Conservation (phyloP, 2,329 filamentous ascomycete genomes). For the Lachnellula subtilissima region DNA sequence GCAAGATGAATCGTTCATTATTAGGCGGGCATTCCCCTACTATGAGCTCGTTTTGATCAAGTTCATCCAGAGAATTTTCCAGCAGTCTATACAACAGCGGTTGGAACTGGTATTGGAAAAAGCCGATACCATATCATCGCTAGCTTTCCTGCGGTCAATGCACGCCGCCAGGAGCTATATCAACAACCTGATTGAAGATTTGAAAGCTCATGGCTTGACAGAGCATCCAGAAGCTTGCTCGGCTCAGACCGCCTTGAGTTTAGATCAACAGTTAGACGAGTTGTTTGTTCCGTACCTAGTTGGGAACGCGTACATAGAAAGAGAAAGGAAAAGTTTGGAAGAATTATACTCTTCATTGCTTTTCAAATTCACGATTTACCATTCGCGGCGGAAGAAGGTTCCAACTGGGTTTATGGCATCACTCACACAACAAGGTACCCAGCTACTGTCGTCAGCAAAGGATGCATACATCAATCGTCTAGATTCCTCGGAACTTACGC, state of each 20-base stretch:
- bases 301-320: conserved; percentile 65
- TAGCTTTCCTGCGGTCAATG: conserved; percentile 85
- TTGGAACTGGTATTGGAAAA: conserved; percentile 95
- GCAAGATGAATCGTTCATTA: conserved; percentile 95
- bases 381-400: conserved; percentile 80
- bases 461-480: conserved; percentile 88
- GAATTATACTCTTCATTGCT: conserved; percentile 85
- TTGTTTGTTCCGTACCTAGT: conserved; percentile 68
- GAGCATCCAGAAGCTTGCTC: conserved; percentile 92
- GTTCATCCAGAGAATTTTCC: conserved; percentile 93
- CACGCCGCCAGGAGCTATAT: conserved; percentile 92
- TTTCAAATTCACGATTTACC: conserved; percentile 96
- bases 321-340: conserved; percentile 65
- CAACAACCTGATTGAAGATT: conserved; percentile 78
- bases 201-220: conserved; percentile 90
- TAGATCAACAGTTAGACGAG: conserved; percentile 72
- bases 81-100: conserved; percentile 95
- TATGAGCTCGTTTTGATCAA: conserved; percentile 90
- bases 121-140: conserved; percentile 81
- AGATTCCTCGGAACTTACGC: conserved; percentile 81
- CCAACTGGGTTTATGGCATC: conserved; percentile 91
- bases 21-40: conserved; percentile 92
- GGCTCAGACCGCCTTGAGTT: conserved; percentile 72
- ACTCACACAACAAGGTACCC: conserved; percentile 82
- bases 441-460: conserved; percentile 80